Conservation (phyloP, 495 filamentous ascomycete genomes). For the Paragyromitra xinjiangensis region DNA sequence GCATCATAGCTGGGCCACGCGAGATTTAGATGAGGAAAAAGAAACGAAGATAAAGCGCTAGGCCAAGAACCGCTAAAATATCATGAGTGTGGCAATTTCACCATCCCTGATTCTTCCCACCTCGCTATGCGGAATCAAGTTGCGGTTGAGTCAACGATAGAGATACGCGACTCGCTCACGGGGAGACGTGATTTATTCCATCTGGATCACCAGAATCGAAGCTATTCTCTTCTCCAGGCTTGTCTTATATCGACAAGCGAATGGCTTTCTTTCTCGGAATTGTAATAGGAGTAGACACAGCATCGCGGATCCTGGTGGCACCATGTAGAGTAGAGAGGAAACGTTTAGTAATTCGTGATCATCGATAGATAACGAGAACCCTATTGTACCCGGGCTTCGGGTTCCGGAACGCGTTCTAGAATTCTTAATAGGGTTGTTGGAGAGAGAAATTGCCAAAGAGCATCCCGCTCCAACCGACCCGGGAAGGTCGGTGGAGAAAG, state of each 20-base stretch:
- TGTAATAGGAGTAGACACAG: neutral
- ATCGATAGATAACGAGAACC: conserved; percentile 21
- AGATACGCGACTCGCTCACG: conserved; percentile 1
- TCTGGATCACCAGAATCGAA: neutral
- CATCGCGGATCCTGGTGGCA: neutral
- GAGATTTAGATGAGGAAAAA: conserved; percentile 30
- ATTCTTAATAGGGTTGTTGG: conserved; percentile 21
- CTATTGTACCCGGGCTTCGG: conserved; percentile 1
- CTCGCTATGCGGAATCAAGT: neutral
- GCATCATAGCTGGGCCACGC: conserved; percentile 11
- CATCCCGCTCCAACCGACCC: conserved; percentile 21
- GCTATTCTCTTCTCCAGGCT: neutral
- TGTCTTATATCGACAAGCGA: neutral
- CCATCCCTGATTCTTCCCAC: conserved; percentile 3
- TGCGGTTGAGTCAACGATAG: neutral
- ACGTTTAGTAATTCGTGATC: conserved; percentile 14
- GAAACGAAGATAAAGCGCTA: conserved; percentile 39
- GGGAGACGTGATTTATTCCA: neutral
- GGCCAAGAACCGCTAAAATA: conserved; percentile 27
- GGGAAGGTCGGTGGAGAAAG: conserved; percentile 28
- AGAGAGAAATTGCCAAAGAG: conserved; percentile 22
- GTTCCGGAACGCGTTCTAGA: neutral
- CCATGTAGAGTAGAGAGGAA: neutral
- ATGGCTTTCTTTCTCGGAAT: neutral
- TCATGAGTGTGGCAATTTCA: conserved; percentile 2